Percentiles rank a stretch among this genome's conserved stretches.
Evolutionary conservation across 2,329 filamentous ascomycete species (phyloP).

Genomic region (Phaeomoniella chlamydospora): DNA sequence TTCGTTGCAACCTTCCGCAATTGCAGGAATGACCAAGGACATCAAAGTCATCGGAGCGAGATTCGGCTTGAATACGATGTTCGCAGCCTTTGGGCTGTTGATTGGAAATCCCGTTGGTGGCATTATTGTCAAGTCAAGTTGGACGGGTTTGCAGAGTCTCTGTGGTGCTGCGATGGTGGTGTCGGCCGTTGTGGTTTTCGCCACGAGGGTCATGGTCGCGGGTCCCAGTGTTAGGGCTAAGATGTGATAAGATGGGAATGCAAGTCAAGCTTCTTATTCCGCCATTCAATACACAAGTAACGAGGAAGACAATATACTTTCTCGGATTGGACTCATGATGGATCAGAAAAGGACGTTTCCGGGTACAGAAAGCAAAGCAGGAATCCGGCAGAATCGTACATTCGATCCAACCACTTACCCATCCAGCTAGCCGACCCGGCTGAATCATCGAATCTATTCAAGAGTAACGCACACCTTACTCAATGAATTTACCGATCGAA

Average conservation of each 20-base stretch:
- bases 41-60: not conserved
- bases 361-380: too few relatives aligned
- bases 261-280: too few relatives aligned
- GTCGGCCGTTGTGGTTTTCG: constrained; percentile 6
- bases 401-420: too few relatives aligned
- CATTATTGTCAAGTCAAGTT: not conserved
- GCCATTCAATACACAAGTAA: too few relatives aligned
- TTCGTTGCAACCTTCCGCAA: constrained; percentile 25
- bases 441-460: too few relatives aligned
- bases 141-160: not conserved
- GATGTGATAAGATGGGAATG: too few relatives aligned
- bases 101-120: not conserved
- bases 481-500: too few relatives aligned
- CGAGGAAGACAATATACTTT: too few relatives aligned
- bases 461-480: too few relatives aligned
- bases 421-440: too few relatives aligned
- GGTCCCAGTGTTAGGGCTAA: not conserved
- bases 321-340: not conserved
- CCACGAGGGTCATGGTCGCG: constrained; percentile 2
- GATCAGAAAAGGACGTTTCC: not conserved
- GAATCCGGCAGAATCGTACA: too few relatives aligned
- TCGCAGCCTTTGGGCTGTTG: not conserved
- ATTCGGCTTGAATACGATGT: not conserved
- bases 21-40: constrained; percentile 21
- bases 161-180: constrained; percentile 1